These are phyloP conservation scores for Desmodesmus armatus DNA, from an alignment of 139 green algal genomes.

Conservation along the genomic window DNA sequence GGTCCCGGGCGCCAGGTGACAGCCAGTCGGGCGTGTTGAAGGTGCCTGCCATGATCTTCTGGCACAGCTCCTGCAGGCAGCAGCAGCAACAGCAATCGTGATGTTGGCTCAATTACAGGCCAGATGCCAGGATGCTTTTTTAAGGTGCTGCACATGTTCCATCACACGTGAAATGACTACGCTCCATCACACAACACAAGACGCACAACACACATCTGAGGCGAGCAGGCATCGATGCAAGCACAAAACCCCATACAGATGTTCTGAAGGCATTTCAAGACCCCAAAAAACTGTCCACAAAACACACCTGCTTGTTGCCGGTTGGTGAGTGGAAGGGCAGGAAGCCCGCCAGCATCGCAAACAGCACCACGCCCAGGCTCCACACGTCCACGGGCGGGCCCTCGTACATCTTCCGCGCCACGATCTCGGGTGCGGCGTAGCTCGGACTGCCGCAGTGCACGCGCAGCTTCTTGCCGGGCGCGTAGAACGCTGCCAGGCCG, in stretches of 20 bases:
- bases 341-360: conserved; percentile 87
- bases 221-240: no score
- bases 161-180: no score
- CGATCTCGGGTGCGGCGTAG: conserved; percentile 79
- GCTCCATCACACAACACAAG: no score
- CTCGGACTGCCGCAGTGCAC: conserved; percentile 76
- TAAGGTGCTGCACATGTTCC: no score
- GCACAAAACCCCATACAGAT: background rate
- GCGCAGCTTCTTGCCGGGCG: conserved; percentile 64
- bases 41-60: conserved; percentile 79
- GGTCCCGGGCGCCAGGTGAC: conserved; percentile 54
- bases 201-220: no score
- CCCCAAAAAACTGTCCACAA: background rate
- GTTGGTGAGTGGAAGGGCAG: conserved; percentile 84
- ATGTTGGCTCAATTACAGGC: no score
- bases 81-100: no score
- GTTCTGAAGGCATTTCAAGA: background rate
- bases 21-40: conserved; percentile 72
- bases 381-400: conserved; percentile 83
- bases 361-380: conserved; percentile 88
- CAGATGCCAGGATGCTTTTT: no score
- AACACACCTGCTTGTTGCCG: conserved; percentile 65
- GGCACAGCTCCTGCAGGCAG: conserved; percentile 75
- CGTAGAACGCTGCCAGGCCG: conserved; percentile 74
- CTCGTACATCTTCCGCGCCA: conserved; percentile 71